phyloP scores from a whole-genome alignment of 371 early-diverging fungal genomes.

The Rhizopus microsporus region DNA sequence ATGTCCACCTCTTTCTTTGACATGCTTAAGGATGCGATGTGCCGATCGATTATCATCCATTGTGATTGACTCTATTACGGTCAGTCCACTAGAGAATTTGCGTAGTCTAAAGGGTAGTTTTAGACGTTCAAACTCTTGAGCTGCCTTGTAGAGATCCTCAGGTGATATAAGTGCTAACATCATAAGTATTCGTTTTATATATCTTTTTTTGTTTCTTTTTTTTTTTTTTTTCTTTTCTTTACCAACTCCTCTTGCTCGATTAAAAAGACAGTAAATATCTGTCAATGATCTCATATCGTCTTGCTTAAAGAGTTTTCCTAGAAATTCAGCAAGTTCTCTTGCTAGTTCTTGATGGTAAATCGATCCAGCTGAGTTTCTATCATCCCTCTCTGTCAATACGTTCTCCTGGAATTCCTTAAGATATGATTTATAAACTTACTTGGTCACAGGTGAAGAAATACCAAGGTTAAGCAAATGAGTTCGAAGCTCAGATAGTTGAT shows the following conservation, averaged over 20 bases:
- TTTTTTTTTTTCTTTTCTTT: conserved; percentile 18
- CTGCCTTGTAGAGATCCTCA: conserved; percentile 79
- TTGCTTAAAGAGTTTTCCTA: conserved; percentile 61
- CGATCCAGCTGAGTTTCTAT: conserved; percentile 80
- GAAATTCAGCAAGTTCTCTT: conserved; percentile 80
- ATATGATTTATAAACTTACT: conserved; percentile 40
- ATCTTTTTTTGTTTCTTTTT: background rate
- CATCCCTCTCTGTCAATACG: background rate
- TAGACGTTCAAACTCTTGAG: conserved; percentile 63
- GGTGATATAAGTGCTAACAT: conserved; percentile 80
- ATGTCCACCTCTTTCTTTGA: conserved; percentile 53
- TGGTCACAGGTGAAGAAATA: conserved; percentile 86
- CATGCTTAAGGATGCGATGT: conserved; percentile 53
- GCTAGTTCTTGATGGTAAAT: conserved; percentile 85
- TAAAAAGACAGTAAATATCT: conserved; percentile 90
- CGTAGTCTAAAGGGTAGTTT: conserved; percentile 74
- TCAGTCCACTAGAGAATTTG: conserved; percentile 76
- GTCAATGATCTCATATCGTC: conserved; percentile 80
- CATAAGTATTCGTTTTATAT: background rate
- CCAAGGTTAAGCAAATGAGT: conserved; percentile 82
- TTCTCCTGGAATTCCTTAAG: background rate
- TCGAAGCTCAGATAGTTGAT: conserved; percentile 63
- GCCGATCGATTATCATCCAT: conserved; percentile 76
- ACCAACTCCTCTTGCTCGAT: conserved; percentile 88
- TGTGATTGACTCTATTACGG: conserved; percentile 69